These are phyloP conservation scores for Wickerhamomyces subpelliculosus DNA, from an alignment of 805 yeast species.

Conservation along the genomic window DNA sequence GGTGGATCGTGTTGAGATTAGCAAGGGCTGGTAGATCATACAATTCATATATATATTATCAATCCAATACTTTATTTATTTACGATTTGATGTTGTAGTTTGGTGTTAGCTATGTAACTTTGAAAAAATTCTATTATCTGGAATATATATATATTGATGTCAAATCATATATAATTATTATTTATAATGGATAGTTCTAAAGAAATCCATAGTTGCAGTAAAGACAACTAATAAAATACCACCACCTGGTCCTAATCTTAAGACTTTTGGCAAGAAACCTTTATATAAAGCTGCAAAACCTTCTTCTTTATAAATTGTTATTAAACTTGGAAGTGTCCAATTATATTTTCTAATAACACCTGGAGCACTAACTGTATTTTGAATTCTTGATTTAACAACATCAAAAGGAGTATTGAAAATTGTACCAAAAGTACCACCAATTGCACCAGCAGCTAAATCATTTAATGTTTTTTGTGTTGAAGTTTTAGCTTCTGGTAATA, in stretches of 20 bases:
- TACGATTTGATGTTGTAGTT: no score
- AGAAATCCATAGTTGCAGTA: slow-evolving; percentile 90
- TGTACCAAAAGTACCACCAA: slow-evolving; percentile 98
- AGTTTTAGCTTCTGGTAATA: slow-evolving; percentile 72
- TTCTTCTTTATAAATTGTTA: slow-evolving; percentile 77
- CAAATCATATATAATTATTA: neutral
- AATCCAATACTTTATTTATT: no score
- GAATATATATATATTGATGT: no score
- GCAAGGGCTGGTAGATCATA: slow-evolving; percentile 69
- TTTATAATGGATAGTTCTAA: slow-evolving; percentile 40
- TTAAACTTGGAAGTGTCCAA: slow-evolving; percentile 84
- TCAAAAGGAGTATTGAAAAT: slow-evolving; percentile 93
- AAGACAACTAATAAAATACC: slow-evolving; percentile 97
- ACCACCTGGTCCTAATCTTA: slow-evolving; percentile 99
- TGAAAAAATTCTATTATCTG: no score
- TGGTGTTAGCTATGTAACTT: no score
- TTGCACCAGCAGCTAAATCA: slow-evolving; percentile 86
- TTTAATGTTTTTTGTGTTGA: slow-evolving; percentile 72
- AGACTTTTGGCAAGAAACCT: slow-evolving; percentile 94
- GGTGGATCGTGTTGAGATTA: slow-evolving; percentile 28
- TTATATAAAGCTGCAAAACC: slow-evolving; percentile 88
- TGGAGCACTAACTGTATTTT: slow-evolving; percentile 54
- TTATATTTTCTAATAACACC: slow-evolving; percentile 83
- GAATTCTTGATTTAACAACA: slow-evolving; percentile 95
- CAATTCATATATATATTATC: no score